Evolutionary conservation across 139 green algal genomes (phyloP).

Genomic region (Coccomyxa sp.): DNA sequence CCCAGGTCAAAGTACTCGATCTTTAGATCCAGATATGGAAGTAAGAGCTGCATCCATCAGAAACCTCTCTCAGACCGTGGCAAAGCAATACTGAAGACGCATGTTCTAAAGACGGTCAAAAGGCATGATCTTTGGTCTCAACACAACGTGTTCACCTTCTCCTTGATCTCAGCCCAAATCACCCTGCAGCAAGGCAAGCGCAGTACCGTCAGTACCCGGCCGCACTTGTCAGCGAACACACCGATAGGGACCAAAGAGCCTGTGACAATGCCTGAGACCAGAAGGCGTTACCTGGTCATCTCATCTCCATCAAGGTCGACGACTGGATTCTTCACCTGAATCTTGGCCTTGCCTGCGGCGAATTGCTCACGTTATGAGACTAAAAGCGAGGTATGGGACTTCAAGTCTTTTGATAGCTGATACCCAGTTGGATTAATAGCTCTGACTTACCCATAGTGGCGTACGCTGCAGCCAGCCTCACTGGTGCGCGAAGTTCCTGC

Average conservation of each 20-base stretch:
- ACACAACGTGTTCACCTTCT: conserved; percentile 55
- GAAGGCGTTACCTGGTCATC: conserved; percentile 70
- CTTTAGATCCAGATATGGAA: conserved; percentile 91
- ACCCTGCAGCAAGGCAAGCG: conserved; percentile 49
- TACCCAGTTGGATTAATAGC: background rate
- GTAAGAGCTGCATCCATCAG: conserved; percentile 68
- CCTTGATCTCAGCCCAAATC: conserved; percentile 93
- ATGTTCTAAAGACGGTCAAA: background rate
- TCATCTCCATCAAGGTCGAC: conserved; percentile 96
- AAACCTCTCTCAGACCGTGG: background rate
- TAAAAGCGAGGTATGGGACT: background rate
- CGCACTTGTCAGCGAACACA: background rate
- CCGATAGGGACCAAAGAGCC: background rate
- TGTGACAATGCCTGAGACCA: background rate
- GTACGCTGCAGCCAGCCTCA: background rate
- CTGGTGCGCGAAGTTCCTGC: too few relatives aligned
- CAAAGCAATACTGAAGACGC: background rate
- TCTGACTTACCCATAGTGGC: background rate
- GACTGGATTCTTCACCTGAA: conserved; percentile 85
- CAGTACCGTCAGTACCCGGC: background rate
- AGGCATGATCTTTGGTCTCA: background rate
- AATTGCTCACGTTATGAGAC: background rate
- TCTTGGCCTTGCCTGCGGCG: conserved; percentile 37
- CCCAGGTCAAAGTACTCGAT: conserved; percentile 94
- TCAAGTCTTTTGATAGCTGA: too few relatives aligned